phyloP scores from a whole-genome alignment of 257 asterid species.

The Gardenia jasminoides region DNA sequence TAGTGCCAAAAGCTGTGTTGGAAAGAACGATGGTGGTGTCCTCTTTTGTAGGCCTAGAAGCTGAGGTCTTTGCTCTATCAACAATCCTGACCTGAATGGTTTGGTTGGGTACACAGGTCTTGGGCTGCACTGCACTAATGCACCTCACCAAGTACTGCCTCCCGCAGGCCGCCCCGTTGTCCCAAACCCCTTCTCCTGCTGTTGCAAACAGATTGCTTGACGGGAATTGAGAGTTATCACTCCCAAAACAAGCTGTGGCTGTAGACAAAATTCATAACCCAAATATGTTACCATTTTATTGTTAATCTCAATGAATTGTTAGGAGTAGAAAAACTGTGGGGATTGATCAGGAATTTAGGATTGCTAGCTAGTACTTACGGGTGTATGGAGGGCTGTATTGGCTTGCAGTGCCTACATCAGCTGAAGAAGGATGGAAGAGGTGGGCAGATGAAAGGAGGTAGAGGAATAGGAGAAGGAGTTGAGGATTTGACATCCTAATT shows the following conservation, averaged over 20 bases:
- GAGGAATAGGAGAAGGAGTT: constrained; percentile 23
- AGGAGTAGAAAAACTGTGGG: background rate
- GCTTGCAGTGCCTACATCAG: constrained; percentile 75
- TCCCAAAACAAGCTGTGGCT: constrained; percentile 78
- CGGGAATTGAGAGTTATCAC: constrained; percentile 58
- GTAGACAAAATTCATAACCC: background rate
- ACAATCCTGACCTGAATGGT: constrained; percentile 53
- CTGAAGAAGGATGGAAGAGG: constrained; percentile 26
- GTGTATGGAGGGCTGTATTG: constrained; percentile 58
- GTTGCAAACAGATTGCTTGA: constrained; percentile 64
- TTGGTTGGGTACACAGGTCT: constrained; percentile 42
- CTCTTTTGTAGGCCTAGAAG: constrained; percentile 38
- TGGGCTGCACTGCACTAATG: constrained; percentile 43
- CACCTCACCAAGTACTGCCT: constrained; percentile 69
- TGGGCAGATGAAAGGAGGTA: constrained; percentile 18
- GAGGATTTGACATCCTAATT: constrained; percentile 30
- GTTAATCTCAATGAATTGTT: too few relatives aligned
- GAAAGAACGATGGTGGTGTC: constrained; percentile 60
- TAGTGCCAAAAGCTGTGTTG: constrained; percentile 38
- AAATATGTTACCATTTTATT: too few relatives aligned
- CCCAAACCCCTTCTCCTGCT: constrained; percentile 82
- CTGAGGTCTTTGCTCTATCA: constrained; percentile 57
- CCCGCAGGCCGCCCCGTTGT: constrained; percentile 81
- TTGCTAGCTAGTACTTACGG: constrained; percentile 42
- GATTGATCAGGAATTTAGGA: background rate